phyloP scores from a whole-genome alignment of 2,329 filamentous ascomycete genomes.

The Chaetomiaceae sp. region DNA sequence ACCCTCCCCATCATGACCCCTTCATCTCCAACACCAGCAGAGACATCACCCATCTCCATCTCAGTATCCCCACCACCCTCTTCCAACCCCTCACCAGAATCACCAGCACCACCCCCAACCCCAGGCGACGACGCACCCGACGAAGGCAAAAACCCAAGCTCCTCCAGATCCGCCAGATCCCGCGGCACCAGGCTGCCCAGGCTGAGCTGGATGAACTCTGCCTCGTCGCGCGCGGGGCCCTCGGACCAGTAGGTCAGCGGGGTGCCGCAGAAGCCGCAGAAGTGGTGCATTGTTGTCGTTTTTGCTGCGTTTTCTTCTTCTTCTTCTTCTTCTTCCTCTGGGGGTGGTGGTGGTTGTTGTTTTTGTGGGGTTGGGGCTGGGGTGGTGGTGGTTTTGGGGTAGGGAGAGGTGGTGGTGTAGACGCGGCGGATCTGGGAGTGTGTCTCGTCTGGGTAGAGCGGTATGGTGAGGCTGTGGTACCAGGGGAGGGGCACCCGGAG shows the following conservation, averaged over 20 bases:
- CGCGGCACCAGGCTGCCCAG: conserved; percentile 70
- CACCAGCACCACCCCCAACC: too few species aligned
- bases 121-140: not conserved
- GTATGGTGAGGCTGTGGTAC: conserved; percentile 71
- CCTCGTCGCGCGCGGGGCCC: conserved; percentile 56
- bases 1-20: conserved; percentile 54
- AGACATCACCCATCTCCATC: conserved; percentile 25
- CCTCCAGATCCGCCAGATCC: conserved; percentile 68
- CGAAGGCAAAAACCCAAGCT: conserved; percentile 65
- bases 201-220: conserved; percentile 74
- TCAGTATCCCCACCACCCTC: too few species aligned
- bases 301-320: not conserved
- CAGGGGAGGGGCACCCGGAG: conserved; percentile 75
- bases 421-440: conserved; percentile 60
- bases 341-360: not conserved
- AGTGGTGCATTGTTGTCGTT: conserved; percentile 61
- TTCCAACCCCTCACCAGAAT: conserved; percentile 17
- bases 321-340: too few species aligned
- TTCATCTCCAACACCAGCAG: not conserved
- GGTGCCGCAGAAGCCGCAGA: conserved; percentile 90
- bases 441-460: conserved; percentile 75
- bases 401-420: conserved; percentile 50
- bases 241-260: conserved; percentile 82
- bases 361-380: too few species aligned
- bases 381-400: too few species aligned